A percentile compares a stretch with the other conserved stretches of the same genome.
These are phyloP conservation scores for Pseudocercospora fuligena DNA, from an alignment of 2,329 filamentous ascomycete species.

Conservation along the genomic window DNA sequence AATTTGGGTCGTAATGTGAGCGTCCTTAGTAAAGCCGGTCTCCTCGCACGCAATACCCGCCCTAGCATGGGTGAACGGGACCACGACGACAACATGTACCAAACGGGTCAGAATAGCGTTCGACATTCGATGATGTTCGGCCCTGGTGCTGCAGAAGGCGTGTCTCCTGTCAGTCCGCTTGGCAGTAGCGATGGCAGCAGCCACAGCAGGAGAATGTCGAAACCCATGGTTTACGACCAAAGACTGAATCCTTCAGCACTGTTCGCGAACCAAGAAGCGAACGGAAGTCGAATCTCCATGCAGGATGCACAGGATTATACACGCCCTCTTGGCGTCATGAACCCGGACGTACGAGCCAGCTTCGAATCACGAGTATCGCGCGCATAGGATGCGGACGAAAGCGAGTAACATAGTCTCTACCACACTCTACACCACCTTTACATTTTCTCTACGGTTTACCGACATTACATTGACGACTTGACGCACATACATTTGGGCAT, in stretches of 20 bases:
- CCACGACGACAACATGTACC: conserved; percentile 30
- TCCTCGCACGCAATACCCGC: conserved; percentile 41
- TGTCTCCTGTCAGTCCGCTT: conserved; percentile 40
- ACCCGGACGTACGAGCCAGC: conserved; percentile 41
- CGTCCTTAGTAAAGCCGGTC: conserved; percentile 54
- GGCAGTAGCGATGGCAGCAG: conserved; percentile 33
- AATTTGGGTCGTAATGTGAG: conserved; percentile 48
- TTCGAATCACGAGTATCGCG: conserved; percentile 36
- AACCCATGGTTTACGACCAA: conserved; percentile 54
- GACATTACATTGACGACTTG: conserved; percentile 27
- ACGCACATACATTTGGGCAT: conserved; percentile 16
- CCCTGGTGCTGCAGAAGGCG: conserved; percentile 30
- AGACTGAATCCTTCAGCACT: conserved; percentile 55
- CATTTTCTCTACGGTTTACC: conserved; percentile 16
- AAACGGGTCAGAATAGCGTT: conserved; percentile 36
- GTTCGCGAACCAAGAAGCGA: conserved; percentile 50
- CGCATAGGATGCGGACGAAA: conserved; percentile 6
- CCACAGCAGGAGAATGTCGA: conserved; percentile 45
- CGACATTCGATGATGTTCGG: conserved; percentile 41
- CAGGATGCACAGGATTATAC: conserved; percentile 56
- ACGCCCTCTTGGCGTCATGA: conserved; percentile 49
- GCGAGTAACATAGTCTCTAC: conserved; percentile 7
- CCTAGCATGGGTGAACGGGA: conserved; percentile 37
- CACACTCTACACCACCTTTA: conserved; percentile 4
- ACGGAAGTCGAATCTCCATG: conserved; percentile 52